Percentiles rank a stretch among this genome's conserved stretches.
Evolutionary conservation across 2,329 filamentous ascomycete species (phyloP).

Genomic region (Zasmidium cellare): DNA sequence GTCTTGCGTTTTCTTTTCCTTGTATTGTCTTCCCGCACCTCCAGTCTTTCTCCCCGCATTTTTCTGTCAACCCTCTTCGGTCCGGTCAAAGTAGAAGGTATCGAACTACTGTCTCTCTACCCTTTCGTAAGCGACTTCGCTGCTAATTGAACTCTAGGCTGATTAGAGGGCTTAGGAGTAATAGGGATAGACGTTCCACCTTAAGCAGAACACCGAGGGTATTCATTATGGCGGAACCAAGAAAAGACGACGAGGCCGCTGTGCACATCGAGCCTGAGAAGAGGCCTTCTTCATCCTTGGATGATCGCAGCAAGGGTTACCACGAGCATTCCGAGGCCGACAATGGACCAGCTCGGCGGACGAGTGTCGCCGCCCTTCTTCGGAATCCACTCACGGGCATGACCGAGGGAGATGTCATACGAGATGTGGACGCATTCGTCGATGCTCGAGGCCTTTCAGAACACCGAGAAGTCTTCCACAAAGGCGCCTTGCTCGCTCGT

Average conservation of each 20-base stretch:
- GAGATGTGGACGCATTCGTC: constrained; percentile 28
- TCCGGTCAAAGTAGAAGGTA: no score
- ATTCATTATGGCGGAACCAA: constrained; percentile 10
- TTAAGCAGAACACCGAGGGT: no score
- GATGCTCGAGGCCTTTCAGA: constrained; percentile 24
- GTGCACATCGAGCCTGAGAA: constrained; percentile 17
- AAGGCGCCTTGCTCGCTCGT: constrained; percentile 28
- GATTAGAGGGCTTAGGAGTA: no score
- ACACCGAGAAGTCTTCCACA: constrained; percentile 25
- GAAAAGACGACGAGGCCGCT: constrained; percentile 13
- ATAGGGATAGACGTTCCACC: no score
- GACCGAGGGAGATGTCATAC: constrained; percentile 27
- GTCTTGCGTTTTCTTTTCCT: not conserved
- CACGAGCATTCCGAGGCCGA: constrained; percentile 9
- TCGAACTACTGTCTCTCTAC: no score
- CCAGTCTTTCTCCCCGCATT: not conserved
- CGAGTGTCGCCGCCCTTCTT: constrained; percentile 26
- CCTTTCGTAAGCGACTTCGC: no score
- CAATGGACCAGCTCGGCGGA: constrained; percentile 11
- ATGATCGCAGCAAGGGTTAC: constrained; percentile 10
- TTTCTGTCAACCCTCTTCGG: no score
- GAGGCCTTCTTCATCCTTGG: constrained; percentile 16
- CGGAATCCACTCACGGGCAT: constrained; percentile 31
- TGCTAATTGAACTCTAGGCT: no score
- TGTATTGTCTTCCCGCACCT: not conserved